Conservation (phyloP, 208 protist species). For the Lotmaria passim region DNA sequence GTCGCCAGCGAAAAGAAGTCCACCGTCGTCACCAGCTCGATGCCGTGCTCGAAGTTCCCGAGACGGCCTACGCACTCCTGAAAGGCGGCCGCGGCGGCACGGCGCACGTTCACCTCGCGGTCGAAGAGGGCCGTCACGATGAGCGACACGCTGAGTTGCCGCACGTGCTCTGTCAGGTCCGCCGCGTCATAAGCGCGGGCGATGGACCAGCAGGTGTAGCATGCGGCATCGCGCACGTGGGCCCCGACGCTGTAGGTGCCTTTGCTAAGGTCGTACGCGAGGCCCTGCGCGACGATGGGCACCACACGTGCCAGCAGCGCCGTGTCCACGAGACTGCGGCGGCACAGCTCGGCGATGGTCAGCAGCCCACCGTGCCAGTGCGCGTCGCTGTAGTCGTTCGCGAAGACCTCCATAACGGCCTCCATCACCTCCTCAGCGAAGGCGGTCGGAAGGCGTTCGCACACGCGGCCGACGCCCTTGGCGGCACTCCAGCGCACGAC, state of each 20-base stretch:
- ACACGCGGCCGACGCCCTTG: conserved; percentile 96
- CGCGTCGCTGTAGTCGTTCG: conserved; percentile 58
- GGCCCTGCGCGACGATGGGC: conserved; percentile 70
- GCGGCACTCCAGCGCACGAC: conserved; percentile 97
- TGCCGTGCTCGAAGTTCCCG: conserved; percentile 96
- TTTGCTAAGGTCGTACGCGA: conserved; percentile 94
- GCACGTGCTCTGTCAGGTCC: conserved; percentile 86
- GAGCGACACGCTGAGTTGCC: conserved; percentile 70
- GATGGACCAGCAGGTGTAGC: conserved; percentile 98
- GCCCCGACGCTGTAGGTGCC: conserved; percentile 96
- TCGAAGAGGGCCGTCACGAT: conserved; percentile 90
- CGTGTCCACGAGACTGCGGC: conserved; percentile 93
- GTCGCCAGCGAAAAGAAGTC: conserved; percentile 97
- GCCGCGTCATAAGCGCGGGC: conserved; percentile 96
- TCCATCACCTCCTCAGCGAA: conserved; percentile 93
- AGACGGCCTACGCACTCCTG: conserved; percentile 94
- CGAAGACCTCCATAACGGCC: conserved; percentile 81
- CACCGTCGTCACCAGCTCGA: conserved; percentile 95
- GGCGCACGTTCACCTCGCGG: conserved; percentile 92
- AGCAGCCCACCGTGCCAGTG: conserved; percentile 97
- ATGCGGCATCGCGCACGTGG: conserved; percentile 98
- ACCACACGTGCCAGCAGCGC: conserved; percentile 79
- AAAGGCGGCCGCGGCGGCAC: conserved; percentile 92
- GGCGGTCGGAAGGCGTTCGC: conserved; percentile 85
- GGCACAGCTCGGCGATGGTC: conserved; percentile 95